Conservation (phyloP, 208 protist species). For the Trypanosoma mega region DNA sequence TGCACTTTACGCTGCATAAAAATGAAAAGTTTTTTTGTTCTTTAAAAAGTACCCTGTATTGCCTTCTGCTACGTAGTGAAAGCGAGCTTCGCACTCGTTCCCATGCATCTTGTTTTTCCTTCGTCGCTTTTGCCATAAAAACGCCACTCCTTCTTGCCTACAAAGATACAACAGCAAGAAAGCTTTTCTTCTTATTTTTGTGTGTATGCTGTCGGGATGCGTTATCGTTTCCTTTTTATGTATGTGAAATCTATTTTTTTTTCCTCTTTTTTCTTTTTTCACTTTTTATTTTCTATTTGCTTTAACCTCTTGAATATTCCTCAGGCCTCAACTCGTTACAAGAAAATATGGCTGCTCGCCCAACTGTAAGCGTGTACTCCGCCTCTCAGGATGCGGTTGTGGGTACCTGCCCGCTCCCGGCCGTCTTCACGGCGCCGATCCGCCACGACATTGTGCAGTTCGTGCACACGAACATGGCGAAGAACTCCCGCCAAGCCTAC, state of each 20-base stretch:
- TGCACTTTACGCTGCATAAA: slow-evolving; percentile 1
- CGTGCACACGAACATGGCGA: slow-evolving; percentile 97
- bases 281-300: slow-evolving; percentile 1
- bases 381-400: slow-evolving; percentile 78
- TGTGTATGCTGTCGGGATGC: too few species aligned
- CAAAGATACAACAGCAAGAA: neutral
- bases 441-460: slow-evolving; percentile 87
- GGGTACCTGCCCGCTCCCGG: slow-evolving; percentile 68
- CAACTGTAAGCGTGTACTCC: slow-evolving; percentile 87
- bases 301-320: neutral
- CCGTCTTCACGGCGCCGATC: slow-evolving; percentile 86
- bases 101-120: neutral
- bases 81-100: neutral
- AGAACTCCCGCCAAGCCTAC: slow-evolving; percentile 98
- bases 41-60: too few species aligned
- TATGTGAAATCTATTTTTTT: neutral
- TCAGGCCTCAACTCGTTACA: slow-evolving; percentile 28
- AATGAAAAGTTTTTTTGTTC: too few species aligned
- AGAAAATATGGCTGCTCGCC: slow-evolving; percentile 73
- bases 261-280: neutral
- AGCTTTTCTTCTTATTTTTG: too few species aligned
- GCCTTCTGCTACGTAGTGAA: too few species aligned
- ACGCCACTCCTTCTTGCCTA: neutral
- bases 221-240: too few species aligned
- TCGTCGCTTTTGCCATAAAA: neutral